A percentile compares a stretch with the other conserved stretches of the same genome.
phyloP scores from a whole-genome alignment of 345 rosid genomes.

The Turritis glabra region DNA sequence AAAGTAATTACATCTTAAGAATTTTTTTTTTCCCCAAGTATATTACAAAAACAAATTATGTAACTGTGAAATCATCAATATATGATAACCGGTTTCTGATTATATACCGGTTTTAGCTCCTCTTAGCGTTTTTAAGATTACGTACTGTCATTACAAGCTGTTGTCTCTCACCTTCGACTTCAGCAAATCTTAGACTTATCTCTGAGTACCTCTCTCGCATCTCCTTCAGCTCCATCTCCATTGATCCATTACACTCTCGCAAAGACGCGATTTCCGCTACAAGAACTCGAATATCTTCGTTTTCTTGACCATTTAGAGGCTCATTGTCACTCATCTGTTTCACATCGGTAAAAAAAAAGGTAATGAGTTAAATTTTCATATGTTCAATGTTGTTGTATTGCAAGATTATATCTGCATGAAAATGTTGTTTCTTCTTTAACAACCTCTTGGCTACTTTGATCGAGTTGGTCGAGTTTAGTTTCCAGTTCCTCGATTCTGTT shows the following conservation, averaged over 20 bases:
- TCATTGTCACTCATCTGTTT: conserved; percentile 26
- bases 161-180: conserved; percentile 98
- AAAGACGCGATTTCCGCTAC: conserved; percentile 47
- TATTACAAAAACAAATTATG: background rate
- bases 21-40: background rate
- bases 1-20: conserved; percentile 7
- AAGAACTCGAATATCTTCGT: conserved; percentile 32
- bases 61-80: background rate
- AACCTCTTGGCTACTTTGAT: conserved; percentile 49
- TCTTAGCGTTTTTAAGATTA: conserved; percentile 65
- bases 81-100: conserved; percentile 23
- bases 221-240: conserved; percentile 86
- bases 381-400: background rate
- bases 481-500: conserved; percentile 63
- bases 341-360: background rate
- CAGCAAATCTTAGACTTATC: conserved; percentile 90
- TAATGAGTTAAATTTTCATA: background rate
- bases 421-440: conserved; percentile 29
- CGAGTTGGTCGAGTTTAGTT: conserved; percentile 51
- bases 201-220: conserved; percentile 90
- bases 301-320: conserved; percentile 18
- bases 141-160: conserved; percentile 86
- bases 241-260: conserved; percentile 55
- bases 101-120: conserved; percentile 37
- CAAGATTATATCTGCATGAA: background rate